Evolutionary conservation across 2,329 filamentous ascomycete species (phyloP).

Genomic region (Calcarisporium arbuscula): DNA sequence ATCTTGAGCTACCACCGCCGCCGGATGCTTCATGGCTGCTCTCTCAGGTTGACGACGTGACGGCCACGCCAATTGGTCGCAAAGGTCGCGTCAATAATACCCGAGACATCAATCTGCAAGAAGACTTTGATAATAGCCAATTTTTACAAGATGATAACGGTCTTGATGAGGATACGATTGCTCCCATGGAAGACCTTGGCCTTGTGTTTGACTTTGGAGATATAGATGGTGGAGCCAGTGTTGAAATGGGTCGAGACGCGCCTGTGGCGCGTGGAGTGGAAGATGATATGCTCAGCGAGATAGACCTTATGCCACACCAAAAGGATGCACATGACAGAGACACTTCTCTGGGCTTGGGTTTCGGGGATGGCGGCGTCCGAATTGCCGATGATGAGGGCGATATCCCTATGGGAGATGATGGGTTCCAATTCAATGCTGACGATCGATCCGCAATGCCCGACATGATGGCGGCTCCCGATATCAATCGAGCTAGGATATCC

Average conservation of each 20-base stretch:
- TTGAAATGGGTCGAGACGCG: constrained; percentile 88
- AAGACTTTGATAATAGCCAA: constrained; percentile 70
- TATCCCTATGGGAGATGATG: constrained; percentile 53
- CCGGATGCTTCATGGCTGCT: constrained; percentile 83
- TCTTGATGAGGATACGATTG: constrained; percentile 52
- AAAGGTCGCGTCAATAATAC: constrained; percentile 53
- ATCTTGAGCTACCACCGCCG: constrained; percentile 68
- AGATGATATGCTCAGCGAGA: constrained; percentile 62
- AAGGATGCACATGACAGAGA: constrained; percentile 53
- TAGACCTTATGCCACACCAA: constrained; percentile 50
- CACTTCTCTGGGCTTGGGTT: constrained; percentile 45
- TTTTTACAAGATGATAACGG: constrained; percentile 64
- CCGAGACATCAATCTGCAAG: constrained; percentile 62
- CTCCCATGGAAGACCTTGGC: constrained; percentile 59
- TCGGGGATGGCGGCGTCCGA: constrained; percentile 48
- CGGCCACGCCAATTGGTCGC: constrained; percentile 46
- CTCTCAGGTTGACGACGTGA: constrained; percentile 62
- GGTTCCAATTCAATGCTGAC: constrained; percentile 58
- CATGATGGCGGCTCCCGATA: constrained; percentile 36
- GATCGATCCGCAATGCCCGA: constrained; percentile 53
- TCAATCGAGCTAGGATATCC: constrained; percentile 55
- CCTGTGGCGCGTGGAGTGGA: constrained; percentile 60
- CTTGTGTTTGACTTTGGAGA: constrained; percentile 70
- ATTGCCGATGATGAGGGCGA: constrained; percentile 61
- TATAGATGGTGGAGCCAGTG: constrained; percentile 60